Conservation (phyloP, 2,329 filamentous ascomycete genomes). For the Pseudogymnoascus sp. region DNA sequence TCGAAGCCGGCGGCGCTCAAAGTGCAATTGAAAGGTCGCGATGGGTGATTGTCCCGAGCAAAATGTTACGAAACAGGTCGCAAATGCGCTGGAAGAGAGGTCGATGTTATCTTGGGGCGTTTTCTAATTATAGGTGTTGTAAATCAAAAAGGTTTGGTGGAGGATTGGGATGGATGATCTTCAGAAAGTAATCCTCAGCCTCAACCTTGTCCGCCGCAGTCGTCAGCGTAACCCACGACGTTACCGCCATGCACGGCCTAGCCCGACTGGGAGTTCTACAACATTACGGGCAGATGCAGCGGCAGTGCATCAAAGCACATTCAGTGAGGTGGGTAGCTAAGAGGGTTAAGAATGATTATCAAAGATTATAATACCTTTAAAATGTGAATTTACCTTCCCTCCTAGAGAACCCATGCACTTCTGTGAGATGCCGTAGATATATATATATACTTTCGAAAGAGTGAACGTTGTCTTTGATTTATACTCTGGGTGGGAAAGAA, state of each 20-base stretch:
- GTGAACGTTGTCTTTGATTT: too few species aligned
- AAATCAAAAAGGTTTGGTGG: not conserved
- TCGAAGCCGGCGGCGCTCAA: conserved; percentile 21
- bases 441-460: too few species aligned
- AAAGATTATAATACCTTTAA: too few species aligned
- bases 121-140: conserved; percentile 1
- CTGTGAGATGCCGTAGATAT: too few species aligned
- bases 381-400: too few species aligned
- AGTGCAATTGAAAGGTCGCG: not conserved
- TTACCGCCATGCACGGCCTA: not conserved
- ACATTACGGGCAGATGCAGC: not conserved
- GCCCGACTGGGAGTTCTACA: not conserved
- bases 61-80: not conserved
- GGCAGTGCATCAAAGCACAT: not conserved
- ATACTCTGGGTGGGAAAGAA: too few species aligned
- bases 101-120: not conserved
- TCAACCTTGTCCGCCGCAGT: not conserved
- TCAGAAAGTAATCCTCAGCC: conserved; percentile 4
- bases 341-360: too few species aligned
- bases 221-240: conserved; percentile 2
- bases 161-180: conserved; percentile 1
- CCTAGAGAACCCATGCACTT: too few species aligned
- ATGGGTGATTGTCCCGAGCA: not conserved
- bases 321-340: too few species aligned
- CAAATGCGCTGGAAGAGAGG: not conserved